These are phyloP conservation scores for Lathyrus tuberosus DNA, from an alignment of 306 rosid genomes.

Conservation along the genomic window DNA sequence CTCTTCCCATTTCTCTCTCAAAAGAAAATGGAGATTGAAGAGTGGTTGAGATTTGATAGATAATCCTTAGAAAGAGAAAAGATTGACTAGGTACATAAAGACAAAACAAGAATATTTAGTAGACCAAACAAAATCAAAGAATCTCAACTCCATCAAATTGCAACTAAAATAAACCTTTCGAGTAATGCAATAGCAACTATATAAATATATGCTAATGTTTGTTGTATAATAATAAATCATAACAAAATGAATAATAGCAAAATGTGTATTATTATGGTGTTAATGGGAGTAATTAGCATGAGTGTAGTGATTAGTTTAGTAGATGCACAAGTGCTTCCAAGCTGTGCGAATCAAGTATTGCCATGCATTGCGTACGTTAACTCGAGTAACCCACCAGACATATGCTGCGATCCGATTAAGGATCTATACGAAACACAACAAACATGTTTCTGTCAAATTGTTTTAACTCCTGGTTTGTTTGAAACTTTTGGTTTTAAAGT, in stretches of 20 bases:
- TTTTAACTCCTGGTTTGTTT: constrained; percentile 37
- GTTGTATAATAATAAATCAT: background rate
- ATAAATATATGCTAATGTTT: background rate
- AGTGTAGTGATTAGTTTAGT: background rate
- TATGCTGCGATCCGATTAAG: constrained; percentile 59
- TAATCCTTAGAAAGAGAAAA: no score
- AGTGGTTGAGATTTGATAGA: no score
- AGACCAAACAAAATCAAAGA: no score
- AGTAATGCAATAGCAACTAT: background rate
- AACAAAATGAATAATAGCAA: background rate
- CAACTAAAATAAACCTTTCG: background rate
- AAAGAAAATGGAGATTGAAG: no score
- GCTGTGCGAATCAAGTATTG: background rate
- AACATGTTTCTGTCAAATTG: constrained; percentile 59
- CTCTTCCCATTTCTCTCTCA: no score
- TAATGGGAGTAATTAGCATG: background rate
- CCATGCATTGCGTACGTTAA: constrained; percentile 43
- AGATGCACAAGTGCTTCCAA: background rate
- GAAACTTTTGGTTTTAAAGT: background rate
- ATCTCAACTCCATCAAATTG: no score
- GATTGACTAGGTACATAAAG: no score
- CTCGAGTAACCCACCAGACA: constrained; percentile 44
- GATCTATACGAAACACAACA: constrained; percentile 40
- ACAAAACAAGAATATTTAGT: no score
- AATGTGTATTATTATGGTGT: background rate